A percentile compares a stretch with the other conserved stretches of the same genome.
Conservation (phyloP, 176 grass and related monocot genomes). For the Phragmites australis region DNA sequence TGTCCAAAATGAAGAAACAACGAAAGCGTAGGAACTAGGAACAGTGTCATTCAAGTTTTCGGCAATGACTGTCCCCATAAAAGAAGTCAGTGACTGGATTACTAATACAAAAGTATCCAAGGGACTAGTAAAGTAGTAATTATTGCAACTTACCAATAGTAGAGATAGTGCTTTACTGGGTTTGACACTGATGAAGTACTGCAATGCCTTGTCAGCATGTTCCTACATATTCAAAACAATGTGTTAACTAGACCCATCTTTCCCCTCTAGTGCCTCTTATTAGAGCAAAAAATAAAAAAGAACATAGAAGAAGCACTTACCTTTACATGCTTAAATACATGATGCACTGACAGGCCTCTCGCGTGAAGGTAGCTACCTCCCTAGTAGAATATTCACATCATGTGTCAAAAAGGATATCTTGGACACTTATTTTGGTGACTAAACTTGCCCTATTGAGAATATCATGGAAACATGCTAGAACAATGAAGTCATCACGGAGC, state of each 20-base stretch:
- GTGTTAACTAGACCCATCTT: constrained; percentile 16
- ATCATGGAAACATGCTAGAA: constrained; percentile 19
- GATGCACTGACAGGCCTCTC: constrained; percentile 76
- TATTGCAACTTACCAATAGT: constrained; percentile 66
- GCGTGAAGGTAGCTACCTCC: constrained; percentile 86
- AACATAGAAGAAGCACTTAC: constrained; percentile 52
- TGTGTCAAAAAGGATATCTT: constrained; percentile 36
- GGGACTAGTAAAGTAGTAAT: neutral
- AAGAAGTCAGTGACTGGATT: constrained; percentile 7
- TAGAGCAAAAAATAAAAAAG: constrained; percentile 1
- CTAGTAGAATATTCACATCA: constrained; percentile 48
- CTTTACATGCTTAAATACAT: constrained; percentile 85
- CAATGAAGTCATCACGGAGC: neutral
- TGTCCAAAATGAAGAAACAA: neutral
- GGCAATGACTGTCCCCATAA: neutral
- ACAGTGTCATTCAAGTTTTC: neutral
- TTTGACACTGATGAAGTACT: constrained; percentile 81
- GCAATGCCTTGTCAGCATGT: constrained; percentile 84
- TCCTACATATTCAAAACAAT: constrained; percentile 63
- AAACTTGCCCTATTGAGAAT: neutral
- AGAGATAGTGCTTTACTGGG: constrained; percentile 66
- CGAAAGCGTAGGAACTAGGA: neutral
- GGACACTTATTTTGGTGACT: neutral
- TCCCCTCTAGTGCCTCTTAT: neutral
- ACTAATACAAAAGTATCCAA: neutral